Evolutionary conservation across 192 early-diverging fungal genomes (phyloP).

Genomic region (Gryganskiella cystojenkinii): DNA sequence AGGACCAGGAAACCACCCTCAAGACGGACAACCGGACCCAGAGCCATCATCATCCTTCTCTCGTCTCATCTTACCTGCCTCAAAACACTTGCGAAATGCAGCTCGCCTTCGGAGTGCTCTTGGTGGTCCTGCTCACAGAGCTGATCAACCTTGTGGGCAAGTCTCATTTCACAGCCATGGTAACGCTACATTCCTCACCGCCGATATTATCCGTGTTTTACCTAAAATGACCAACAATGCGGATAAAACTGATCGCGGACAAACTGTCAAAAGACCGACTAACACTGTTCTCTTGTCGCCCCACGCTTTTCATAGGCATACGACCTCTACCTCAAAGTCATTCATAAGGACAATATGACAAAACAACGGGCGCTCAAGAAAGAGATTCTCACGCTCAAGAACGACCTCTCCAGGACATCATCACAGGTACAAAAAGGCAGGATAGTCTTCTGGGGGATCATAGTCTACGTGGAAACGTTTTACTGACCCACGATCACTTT

Average conservation of each 20-base stretch:
- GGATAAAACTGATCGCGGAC: no score
- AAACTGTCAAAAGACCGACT: no score
- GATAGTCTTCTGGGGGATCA: background rate
- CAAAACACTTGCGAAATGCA: constrained; percentile 42
- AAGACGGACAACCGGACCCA: background rate
- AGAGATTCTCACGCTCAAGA: constrained; percentile 70
- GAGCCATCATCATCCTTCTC: no score
- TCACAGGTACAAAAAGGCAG: constrained; percentile 63
- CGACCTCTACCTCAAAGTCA: constrained; percentile 59
- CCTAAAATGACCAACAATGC: no score
- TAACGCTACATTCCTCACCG: constrained; percentile 18
- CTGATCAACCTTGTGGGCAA: constrained; percentile 65
- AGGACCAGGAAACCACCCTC: no score
- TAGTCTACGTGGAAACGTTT: background rate
- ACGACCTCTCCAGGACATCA: constrained; percentile 72
- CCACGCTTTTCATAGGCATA: constrained; percentile 50
- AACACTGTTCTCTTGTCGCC: background rate
- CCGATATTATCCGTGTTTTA: no score
- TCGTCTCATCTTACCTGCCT: no score
- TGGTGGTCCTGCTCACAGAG: constrained; percentile 73
- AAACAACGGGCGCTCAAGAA: constrained; percentile 71
- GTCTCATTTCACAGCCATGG: constrained; percentile 60
- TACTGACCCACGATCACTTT: background rate
- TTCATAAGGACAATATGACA: constrained; percentile 64
- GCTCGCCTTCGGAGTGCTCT: constrained; percentile 65